Evolutionary conservation across 805 yeast species (phyloP).

Genomic region (Myxozyma vanderwaltii): DNA sequence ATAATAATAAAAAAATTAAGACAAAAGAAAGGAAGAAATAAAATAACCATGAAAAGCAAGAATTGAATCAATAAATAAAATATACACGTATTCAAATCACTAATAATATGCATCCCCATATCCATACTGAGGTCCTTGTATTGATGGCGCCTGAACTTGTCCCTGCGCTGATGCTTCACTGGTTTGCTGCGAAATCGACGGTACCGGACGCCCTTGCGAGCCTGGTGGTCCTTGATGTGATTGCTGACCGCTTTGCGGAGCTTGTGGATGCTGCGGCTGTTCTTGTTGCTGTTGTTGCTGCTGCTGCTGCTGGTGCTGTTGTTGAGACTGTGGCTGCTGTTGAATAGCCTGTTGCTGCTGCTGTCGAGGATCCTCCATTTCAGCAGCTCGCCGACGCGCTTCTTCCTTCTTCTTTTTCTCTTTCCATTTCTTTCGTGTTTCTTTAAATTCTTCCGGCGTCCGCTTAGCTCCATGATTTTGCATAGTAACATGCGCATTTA

Average conservation of each 20-base stretch:
- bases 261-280: slow-evolving; percentile 1
- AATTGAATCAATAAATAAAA: too few relatives aligned
- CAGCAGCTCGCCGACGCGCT: slow-evolving; percentile 29
- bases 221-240: too few relatives aligned
- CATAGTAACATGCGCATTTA: slow-evolving; percentile 57
- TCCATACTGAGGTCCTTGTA: neutral
- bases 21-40: too few relatives aligned
- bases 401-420: slow-evolving; percentile 45
- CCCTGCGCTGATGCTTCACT: neutral
- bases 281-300: neutral
- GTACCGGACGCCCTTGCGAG: neutral
- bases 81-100: neutral
- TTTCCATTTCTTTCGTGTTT: slow-evolving; percentile 50
- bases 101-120: slow-evolving; percentile 5
- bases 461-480: slow-evolving; percentile 60
- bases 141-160: neutral
- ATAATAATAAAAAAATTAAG: too few relatives aligned
- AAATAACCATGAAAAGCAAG: too few relatives aligned
- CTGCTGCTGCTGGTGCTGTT: slow-evolving; percentile 10
- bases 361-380: slow-evolving; percentile 22
- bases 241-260: neutral
- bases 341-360: slow-evolving; percentile 23
- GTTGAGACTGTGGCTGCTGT: slow-evolving; percentile 5
- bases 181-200: neutral
- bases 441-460: slow-evolving; percentile 57